Evolutionary conservation across 495 filamentous ascomycete genomes (phyloP), one percentile per base, ranked within the genome.

Genomic region (Penicillium manginii): DNA sequence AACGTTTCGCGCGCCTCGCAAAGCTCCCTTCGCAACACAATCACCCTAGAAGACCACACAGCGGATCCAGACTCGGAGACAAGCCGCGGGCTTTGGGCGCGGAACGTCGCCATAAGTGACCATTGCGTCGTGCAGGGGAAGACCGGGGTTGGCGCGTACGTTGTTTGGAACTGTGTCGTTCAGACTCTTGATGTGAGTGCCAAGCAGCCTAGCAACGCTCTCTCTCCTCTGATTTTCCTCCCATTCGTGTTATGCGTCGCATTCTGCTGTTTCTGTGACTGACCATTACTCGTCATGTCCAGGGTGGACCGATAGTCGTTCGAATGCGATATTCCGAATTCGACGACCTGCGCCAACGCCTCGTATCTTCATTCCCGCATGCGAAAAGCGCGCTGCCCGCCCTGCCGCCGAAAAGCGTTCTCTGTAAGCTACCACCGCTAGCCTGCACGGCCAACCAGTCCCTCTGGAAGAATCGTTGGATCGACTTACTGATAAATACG

Each of bases 261-360:
- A n/a, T n/a, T n/a, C n/a, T n/a, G 26, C 26, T 29, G 26, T 29
- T 29, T 23, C 6, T 26, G 4, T 26, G 6, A 29, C 26, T 29
- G 26, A 29, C 26, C 26, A 29, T 29, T 29, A 8, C 26, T 29
- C 26, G 6, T 29, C 26, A 29, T 29, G 26, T 29, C 26, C 35
- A 87, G 82, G 84, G 85, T 15, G 86, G 85, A 32, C 77, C 81
- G 15, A 84, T 88, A 62, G 78, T 78, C 49, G 78, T 88, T 49
- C 78, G 83, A 18, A 85, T 88, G 75, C 83, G 87, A 74, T 91
- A 90, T 64, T 90, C 88, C 8, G 88, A 91, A 61, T 91, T 91
- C 64, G 85, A 86, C 58, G 79, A 83, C 32, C 69, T 91, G 45
- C 80, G 87, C 17, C 66, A 77, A 32, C 78, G 80, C 50, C 78